These are phyloP conservation scores for Suillus plorans DNA, from an alignment of 768 basidiomycete genomes.

Conservation along the genomic window DNA sequence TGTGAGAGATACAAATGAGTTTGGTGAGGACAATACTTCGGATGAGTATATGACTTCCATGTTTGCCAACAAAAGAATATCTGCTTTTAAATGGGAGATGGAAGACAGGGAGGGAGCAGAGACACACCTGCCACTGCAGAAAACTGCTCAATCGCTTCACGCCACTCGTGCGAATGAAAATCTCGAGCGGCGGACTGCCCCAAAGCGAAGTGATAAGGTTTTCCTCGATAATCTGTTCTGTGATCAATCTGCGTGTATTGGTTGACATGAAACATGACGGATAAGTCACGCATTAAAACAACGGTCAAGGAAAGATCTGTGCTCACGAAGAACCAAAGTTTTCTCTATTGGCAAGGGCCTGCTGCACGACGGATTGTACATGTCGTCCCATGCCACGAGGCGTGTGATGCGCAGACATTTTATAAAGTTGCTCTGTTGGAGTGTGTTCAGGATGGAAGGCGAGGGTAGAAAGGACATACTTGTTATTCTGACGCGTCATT, in stretches of 20 bases:
- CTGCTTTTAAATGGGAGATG: constrained; percentile 35
- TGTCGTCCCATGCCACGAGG: constrained; percentile 89
- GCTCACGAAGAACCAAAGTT: constrained; percentile 27
- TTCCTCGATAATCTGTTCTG: constrained; percentile 31
- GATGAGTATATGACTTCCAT: not conserved
- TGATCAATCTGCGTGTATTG: not conserved
- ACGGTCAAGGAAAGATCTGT: not conserved
- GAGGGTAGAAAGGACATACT: constrained; percentile 41
- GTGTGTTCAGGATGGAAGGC: constrained; percentile 1
- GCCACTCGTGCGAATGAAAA: constrained; percentile 89
- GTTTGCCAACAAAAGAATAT: constrained; percentile 28
- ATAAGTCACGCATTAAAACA: constrained; percentile 5
- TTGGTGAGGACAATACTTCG: not conserved
- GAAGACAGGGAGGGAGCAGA: constrained; percentile 9
- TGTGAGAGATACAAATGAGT: constrained; percentile 27
- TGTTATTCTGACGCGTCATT: constrained; percentile 70
- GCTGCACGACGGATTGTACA: constrained; percentile 43
- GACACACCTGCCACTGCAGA: constrained; percentile 89
- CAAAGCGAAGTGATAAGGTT: constrained; percentile 64
- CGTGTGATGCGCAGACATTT: constrained; percentile 91
- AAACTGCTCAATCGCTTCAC: constrained; percentile 88
- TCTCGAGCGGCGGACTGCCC: constrained; percentile 80
- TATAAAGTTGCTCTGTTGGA: constrained; percentile 64
- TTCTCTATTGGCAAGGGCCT: constrained; percentile 33
- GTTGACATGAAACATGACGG: not conserved